phyloP scores from a whole-genome alignment of 169 alveolate genomes.

The Plasmodium reichenowi region DNA sequence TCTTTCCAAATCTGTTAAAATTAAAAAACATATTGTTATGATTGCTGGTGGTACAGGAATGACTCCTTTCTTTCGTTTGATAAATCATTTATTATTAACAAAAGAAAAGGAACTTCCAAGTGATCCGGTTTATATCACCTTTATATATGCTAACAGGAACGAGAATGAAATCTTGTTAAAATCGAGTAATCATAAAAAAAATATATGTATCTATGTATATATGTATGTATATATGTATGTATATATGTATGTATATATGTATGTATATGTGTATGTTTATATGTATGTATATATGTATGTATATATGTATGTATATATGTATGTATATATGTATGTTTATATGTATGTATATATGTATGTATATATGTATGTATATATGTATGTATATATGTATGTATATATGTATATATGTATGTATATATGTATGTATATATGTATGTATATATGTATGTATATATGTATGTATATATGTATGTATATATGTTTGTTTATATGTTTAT shows the following conservation, averaged over 20 bases:
- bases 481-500: background rate
- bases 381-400: background rate
- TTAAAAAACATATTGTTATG: slow-evolving; percentile 77
- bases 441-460: background rate
- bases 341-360: background rate
- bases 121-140: slow-evolving; percentile 30
- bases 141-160: slow-evolving; percentile 71
- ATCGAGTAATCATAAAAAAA: slow-evolving; percentile 5
- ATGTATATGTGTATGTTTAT: background rate
- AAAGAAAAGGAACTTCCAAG: slow-evolving; percentile 1
- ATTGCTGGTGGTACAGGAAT: slow-evolving; percentile 89
- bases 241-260: background rate
- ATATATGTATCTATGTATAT: background rate
- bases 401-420: background rate
- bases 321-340: background rate
- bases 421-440: background rate
- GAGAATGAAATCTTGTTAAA: slow-evolving; percentile 69
- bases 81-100: slow-evolving; percentile 61
- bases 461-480: background rate
- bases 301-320: background rate
- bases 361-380: background rate
- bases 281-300: background rate
- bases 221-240: background rate
- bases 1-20: slow-evolving; percentile 32
- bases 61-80: slow-evolving; percentile 83